Evolutionary conservation across 148 eudicot genomes (phyloP).

Genomic region (Cornus kousa): DNA sequence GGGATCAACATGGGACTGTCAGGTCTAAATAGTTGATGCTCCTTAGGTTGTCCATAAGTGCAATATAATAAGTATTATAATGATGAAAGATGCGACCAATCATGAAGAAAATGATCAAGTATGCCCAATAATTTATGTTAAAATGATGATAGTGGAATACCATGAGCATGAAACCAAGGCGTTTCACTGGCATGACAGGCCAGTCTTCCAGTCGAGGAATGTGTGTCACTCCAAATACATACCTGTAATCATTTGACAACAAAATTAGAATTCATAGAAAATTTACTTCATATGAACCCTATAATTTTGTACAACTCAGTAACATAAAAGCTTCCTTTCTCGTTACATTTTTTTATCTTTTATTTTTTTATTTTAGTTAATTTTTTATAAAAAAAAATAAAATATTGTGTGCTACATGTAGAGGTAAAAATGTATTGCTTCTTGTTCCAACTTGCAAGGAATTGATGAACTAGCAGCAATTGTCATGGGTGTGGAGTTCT

Average conservation of each 20-base stretch:
- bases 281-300: background rate
- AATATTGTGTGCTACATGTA: background rate
- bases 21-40: background rate
- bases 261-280: background rate
- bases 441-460: background rate
- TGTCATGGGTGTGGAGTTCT: too few relatives aligned
- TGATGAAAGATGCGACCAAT: background rate
- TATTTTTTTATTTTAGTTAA: too few relatives aligned
- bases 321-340: background rate
- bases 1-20: background rate
- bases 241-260: conserved; percentile 45
- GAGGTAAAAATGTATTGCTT: background rate
- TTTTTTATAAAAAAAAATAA: too few relatives aligned
- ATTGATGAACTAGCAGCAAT: too few relatives aligned
- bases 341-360: too few relatives aligned
- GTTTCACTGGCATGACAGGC: conserved; percentile 99
- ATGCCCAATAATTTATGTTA: background rate
- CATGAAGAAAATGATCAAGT: background rate
- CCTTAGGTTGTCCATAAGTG: background rate
- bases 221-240: conserved; percentile 89
- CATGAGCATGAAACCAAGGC: conserved; percentile 83
- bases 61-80: background rate
- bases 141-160: conserved; percentile 29
- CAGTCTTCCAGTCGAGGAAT: conserved; percentile 96
- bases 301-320: too few relatives aligned